Evolutionary conservation across 1,284 basidiomycete genomes (phyloP), one percentile per base, ranked within the genome.

Genomic region (Gymnopus androsaceus): DNA sequence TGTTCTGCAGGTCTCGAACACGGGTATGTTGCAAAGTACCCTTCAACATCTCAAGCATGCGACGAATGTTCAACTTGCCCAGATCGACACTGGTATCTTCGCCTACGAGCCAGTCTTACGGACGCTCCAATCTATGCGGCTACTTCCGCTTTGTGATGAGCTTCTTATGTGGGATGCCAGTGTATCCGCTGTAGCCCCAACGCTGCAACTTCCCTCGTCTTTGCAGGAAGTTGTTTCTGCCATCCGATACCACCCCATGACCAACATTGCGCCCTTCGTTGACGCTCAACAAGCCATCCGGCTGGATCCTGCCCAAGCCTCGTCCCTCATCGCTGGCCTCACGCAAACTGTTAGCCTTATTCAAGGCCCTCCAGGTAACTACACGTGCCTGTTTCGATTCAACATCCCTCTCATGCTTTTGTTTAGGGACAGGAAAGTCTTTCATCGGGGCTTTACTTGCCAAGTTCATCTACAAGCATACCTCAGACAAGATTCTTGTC

Each of bases 361-460:
- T 31, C 85, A 87, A 67, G 85, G 85, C 0, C 85, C 85, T 0
- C 85, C 85, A 50, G 85, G 85, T 85, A 66, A 6, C n/a, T 31
- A 15, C 14, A 4, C 11, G n/a, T 46, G 4, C 17, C 28, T 36
- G 75, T 61, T 23, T 45, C 27, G 30, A 30, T 34, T 28, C 31
- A 48, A 27, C 12, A 21, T 19, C 27, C 23, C 50, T 11, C 41
- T 25, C 15, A 31, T 8, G 0, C 17, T 11, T 14, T 4, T 44
- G 21, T 51, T 17, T 17, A 87, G 85, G 85, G 0, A 87, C 85
- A 0, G 85, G 85, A 2, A 87, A 87, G 57, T 85, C 84, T 0
- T 87, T 87, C 61, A 82, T 87, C 31, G 85, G 85, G 1, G 81
- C 83, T 0, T 67, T 87, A 0, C 68, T 87, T 1, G 83, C 81